A percentile compares a stretch with the other conserved stretches of the same genome.
These are phyloP conservation scores for Microstegium vimineum DNA, from an alignment of 176 grass and related monocot genomes.

Conservation along the genomic window DNA sequence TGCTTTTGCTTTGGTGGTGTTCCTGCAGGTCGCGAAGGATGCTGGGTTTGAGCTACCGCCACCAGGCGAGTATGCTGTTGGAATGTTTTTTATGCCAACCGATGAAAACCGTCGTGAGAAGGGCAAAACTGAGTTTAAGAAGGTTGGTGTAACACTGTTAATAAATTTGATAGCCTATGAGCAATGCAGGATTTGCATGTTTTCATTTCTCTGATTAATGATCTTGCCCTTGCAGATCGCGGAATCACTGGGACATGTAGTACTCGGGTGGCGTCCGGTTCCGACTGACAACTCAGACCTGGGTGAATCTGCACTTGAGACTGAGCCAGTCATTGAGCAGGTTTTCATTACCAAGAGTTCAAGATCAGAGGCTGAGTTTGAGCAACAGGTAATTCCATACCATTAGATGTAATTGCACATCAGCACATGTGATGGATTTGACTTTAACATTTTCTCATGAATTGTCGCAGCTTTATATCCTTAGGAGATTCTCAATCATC, in stretches of 20 bases:
- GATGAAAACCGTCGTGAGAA: constrained; percentile 67
- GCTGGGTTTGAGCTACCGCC: constrained; percentile 70
- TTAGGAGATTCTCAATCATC: constrained; percentile 77
- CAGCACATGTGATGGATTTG: background rate
- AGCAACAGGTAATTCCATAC: constrained; percentile 65
- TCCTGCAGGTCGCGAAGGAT: constrained; percentile 72
- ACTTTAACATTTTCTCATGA: constrained; percentile 9
- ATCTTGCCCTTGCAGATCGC: constrained; percentile 51
- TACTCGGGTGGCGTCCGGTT: constrained; percentile 91
- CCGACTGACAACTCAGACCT: constrained; percentile 85
- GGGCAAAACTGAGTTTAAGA: constrained; percentile 78
- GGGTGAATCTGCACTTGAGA: constrained; percentile 70
- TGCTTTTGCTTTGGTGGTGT: constrained; percentile 2
- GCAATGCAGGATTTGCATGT: background rate
- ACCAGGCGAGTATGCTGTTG: constrained; percentile 77
- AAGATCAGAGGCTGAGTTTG: constrained; percentile 53
- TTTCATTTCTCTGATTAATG: constrained; percentile 1
- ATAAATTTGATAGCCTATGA: background rate
- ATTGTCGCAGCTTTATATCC: constrained; percentile 64
- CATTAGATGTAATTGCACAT: background rate
- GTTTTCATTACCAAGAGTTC: constrained; percentile 76
- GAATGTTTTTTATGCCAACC: constrained; percentile 81
- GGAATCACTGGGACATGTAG: constrained; percentile 62
- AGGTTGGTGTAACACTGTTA: constrained; percentile 42
- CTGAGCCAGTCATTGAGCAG: constrained; percentile 84